Evolutionary conservation across 2,329 filamentous ascomycete genomes (phyloP).

Genomic region (Sporothrix globosa): DNA sequence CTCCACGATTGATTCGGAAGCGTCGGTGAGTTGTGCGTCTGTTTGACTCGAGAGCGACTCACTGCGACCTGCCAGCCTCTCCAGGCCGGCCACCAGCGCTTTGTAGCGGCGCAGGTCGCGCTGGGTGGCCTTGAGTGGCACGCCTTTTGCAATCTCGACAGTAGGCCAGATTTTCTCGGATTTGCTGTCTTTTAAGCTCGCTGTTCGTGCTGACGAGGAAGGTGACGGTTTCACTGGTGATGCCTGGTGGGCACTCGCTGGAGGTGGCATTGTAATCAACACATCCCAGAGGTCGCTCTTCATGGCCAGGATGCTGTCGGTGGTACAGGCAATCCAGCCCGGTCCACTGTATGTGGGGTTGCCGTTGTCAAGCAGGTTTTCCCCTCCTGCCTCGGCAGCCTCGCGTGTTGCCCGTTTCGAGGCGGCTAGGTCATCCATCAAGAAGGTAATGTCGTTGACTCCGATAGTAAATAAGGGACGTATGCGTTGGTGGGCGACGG

Average conservation of each 20-base stretch:
- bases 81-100: constrained; percentile 66
- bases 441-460: constrained; percentile 84
- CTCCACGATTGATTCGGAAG: constrained; percentile 61
- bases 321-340: constrained; percentile 94
- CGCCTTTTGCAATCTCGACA: constrained; percentile 67
- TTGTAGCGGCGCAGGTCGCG: constrained; percentile 82
- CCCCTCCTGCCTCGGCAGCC: constrained; percentile 40
- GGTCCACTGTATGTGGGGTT: constrained; percentile 51
- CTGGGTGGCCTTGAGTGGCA: constrained; percentile 80
- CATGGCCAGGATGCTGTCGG: constrained; percentile 86
- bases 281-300: constrained; percentile 89
- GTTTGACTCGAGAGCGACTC: constrained; percentile 35
- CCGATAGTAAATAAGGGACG: constrained; percentile 90
- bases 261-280: constrained; percentile 76
- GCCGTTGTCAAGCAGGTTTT: constrained; percentile 36
- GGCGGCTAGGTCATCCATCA: constrained; percentile 64
- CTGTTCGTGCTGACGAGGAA: constrained; percentile 44
- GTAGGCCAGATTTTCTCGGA: constrained; percentile 74
- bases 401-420: constrained; percentile 43
- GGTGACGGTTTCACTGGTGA: background rate
- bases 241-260: constrained; percentile 40
- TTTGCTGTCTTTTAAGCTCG: constrained; percentile 51
- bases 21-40: constrained; percentile 51
- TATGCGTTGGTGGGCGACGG: constrained; percentile 65
- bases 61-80: constrained; percentile 45